A percentile compares a stretch with the other conserved stretches of the same genome.
phyloP scores from a whole-genome alignment of 495 filamentous ascomycete genomes.

The Trichocladium antarcticum region DNA sequence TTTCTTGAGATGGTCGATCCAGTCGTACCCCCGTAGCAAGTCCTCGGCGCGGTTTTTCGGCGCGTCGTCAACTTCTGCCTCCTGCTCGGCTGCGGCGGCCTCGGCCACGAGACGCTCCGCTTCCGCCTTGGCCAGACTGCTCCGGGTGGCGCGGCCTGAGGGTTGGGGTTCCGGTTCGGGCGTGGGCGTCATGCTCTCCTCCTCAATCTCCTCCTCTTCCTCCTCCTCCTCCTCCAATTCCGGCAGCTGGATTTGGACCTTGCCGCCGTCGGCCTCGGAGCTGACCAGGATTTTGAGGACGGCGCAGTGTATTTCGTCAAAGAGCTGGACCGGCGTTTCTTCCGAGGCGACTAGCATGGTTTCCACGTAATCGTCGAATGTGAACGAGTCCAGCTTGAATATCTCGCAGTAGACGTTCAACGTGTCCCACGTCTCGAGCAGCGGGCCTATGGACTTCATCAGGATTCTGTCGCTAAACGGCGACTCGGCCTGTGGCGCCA shows the following conservation, averaged over 20 bases:
- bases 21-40: slow-evolving; percentile 58
- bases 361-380: slow-evolving; percentile 90
- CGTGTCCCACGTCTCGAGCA: slow-evolving; percentile 90
- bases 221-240: slow-evolving; percentile 56
- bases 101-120: slow-evolving; percentile 51
- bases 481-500: slow-evolving; percentile 17
- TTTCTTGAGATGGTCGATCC: slow-evolving; percentile 71
- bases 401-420: slow-evolving; percentile 93
- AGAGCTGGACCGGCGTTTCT: slow-evolving; percentile 72
- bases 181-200: slow-evolving; percentile 49
- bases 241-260: slow-evolving; percentile 66
- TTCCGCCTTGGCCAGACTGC: slow-evolving; percentile 74
- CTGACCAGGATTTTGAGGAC: slow-evolving; percentile 79
- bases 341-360: slow-evolving; percentile 70
- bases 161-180: slow-evolving; percentile 57
- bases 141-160: slow-evolving; percentile 62
- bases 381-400: slow-evolving; percentile 89
- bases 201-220: slow-evolving; percentile 50
- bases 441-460: slow-evolving; percentile 66
- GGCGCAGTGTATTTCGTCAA: slow-evolving; percentile 85
- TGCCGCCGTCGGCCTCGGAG: slow-evolving; percentile 60
- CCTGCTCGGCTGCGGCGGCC: slow-evolving; percentile 36
- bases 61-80: slow-evolving; percentile 30
- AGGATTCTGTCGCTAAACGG: slow-evolving; percentile 46
- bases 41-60: slow-evolving; percentile 67